These are phyloP conservation scores for Spathaspora hagerdaliae DNA, from an alignment of 805 yeast genomes.

Conservation along the genomic window DNA sequence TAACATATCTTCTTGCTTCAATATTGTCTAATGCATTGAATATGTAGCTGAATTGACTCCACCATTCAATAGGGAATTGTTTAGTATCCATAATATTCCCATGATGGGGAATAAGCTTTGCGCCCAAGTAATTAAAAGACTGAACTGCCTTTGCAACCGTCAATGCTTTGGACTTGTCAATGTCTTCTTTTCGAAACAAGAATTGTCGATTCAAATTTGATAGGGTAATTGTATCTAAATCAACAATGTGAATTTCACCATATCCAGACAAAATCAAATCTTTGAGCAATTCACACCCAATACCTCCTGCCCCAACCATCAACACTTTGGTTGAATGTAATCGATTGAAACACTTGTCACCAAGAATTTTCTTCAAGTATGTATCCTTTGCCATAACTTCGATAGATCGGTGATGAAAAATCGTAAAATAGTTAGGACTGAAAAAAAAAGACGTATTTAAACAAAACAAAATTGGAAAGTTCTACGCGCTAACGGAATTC, in stretches of 20 bases:
- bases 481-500: no score
- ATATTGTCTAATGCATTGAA: conserved; percentile 93
- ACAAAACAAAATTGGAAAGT: no score
- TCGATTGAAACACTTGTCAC: conserved; percentile 25
- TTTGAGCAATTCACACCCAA: conserved; percentile 88
- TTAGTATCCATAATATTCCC: conserved; percentile 81
- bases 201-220: conserved; percentile 93
- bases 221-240: conserved; percentile 89
- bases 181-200: conserved; percentile 82
- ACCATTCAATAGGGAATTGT: conserved; percentile 71
- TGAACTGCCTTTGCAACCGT: conserved; percentile 84
- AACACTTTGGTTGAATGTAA: conserved; percentile 52
- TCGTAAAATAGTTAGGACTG: no score
- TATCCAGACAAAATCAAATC: conserved; percentile 74
- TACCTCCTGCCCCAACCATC: conserved; percentile 95
- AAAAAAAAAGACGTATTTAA: no score
- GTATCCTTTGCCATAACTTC: conserved; percentile 35
- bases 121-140: conserved; percentile 54
- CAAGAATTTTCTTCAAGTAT: conserved; percentile 43
- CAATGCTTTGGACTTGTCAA: conserved; percentile 79
- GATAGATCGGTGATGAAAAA: neutral
- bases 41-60: conserved; percentile 65
- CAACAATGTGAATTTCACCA: conserved; percentile 89
- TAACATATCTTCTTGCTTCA: conserved; percentile 89
- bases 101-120: conserved; percentile 73